These are phyloP conservation scores for Cytidiella melzeri DNA, from an alignment of 768 basidiomycete species.

Conservation along the genomic window DNA sequence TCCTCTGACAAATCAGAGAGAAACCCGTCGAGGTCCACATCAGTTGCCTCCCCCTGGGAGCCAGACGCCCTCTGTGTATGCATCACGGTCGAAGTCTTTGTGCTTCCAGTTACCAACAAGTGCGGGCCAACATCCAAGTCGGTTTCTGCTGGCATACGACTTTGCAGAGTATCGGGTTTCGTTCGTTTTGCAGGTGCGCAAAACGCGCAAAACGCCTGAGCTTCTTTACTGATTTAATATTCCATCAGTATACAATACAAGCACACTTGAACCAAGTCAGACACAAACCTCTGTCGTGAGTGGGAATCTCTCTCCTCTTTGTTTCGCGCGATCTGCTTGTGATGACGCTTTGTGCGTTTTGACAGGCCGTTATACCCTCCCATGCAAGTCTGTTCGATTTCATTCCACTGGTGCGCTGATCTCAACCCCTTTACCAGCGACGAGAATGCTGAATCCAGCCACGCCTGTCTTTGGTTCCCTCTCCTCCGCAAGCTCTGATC, in stretches of 20 bases:
- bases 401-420: neutral
- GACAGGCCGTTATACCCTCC: neutral
- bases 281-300: neutral
- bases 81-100: too few species aligned
- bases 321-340: neutral
- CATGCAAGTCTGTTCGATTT: neutral
- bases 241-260: neutral
- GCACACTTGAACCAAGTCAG: neutral
- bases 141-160: too few species aligned
- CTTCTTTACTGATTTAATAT: neutral
- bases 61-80: too few species aligned
- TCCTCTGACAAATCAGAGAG: neutral
- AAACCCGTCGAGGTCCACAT: neutral
- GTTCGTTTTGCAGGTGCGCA: neutral
- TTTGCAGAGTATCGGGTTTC: too few species aligned
- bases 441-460: neutral
- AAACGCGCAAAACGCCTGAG: neutral
- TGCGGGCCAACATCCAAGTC: too few species aligned
- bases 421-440: neutral
- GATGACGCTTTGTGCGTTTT: neutral
- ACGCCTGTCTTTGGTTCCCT: neutral
- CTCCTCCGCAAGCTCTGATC: neutral
- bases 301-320: neutral
- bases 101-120: neutral
- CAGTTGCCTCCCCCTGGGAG: neutral